These are phyloP conservation scores for Zymoseptoria ardabiliae DNA, from an alignment of 2,329 filamentous ascomycete species.

Conservation along the genomic window DNA sequence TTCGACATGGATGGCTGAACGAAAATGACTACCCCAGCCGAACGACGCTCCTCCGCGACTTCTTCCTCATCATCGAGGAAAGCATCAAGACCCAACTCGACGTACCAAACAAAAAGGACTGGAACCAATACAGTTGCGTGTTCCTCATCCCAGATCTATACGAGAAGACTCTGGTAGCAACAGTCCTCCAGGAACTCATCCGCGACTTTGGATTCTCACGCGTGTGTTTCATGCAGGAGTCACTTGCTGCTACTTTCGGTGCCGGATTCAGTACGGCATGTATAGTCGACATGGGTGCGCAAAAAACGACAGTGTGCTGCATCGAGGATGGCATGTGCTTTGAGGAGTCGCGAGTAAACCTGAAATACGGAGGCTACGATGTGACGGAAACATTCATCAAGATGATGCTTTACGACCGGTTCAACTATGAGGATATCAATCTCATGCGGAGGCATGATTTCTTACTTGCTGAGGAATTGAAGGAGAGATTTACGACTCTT, in stretches of 20 bases:
- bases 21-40: slow-evolving; percentile 79
- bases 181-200: slow-evolving; percentile 76
- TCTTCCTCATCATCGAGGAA: slow-evolving; percentile 78
- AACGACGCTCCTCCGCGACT: slow-evolving; percentile 75
- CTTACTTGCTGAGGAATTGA: slow-evolving; percentile 87
- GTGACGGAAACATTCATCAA: slow-evolving; percentile 92
- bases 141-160: slow-evolving; percentile 95
- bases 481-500: slow-evolving; percentile 87
- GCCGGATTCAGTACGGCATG: slow-evolving; percentile 91
- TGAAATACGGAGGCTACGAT: slow-evolving; percentile 89
- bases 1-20: slow-evolving; percentile 79
- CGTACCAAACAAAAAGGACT: slow-evolving; percentile 67
- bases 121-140: slow-evolving; percentile 90
- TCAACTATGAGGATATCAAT: slow-evolving; percentile 93
- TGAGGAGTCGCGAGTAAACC: slow-evolving; percentile 88
- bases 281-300: slow-evolving; percentile 90
- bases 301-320: slow-evolving; percentile 95
- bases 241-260: slow-evolving; percentile 87
- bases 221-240: slow-evolving; percentile 93
- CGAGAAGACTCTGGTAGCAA: slow-evolving; percentile 85
- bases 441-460: slow-evolving; percentile 85
- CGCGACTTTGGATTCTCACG: slow-evolving; percentile 82
- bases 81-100: slow-evolving; percentile 81
- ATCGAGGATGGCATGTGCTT: slow-evolving; percentile 94
- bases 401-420: slow-evolving; percentile 96